These are phyloP conservation scores for Jamesozyma spencerorum DNA, from an alignment of 805 yeast genomes.

Conservation along the genomic window DNA sequence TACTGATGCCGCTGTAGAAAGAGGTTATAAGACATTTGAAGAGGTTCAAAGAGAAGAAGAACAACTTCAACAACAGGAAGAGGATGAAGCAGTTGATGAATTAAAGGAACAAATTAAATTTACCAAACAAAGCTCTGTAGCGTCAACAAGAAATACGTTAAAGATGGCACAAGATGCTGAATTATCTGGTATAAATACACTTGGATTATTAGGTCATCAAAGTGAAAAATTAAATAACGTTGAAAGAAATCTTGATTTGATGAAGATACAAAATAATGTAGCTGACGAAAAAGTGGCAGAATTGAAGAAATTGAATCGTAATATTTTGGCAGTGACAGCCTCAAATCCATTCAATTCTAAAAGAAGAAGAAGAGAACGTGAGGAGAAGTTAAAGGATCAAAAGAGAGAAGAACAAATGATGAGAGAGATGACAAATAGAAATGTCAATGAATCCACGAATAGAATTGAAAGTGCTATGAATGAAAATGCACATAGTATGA, in stretches of 20 bases:
- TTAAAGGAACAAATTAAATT: conserved; percentile 75
- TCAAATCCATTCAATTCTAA: conserved; percentile 84
- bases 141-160: conserved; percentile 76
- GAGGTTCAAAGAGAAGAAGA: conserved; percentile 31
- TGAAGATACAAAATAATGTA: conserved; percentile 70
- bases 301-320: conserved; percentile 67
- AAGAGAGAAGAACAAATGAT: conserved; percentile 53
- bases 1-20: conserved; percentile 6
- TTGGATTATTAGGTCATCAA: conserved; percentile 92
- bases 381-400: conserved; percentile 54
- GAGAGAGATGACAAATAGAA: conserved; percentile 51
- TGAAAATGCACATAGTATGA: conserved; percentile 32
- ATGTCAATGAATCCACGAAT: conserved; percentile 55
- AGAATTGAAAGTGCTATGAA: conserved; percentile 56
- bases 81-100: conserved; percentile 84
- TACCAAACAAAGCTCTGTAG: conserved; percentile 78
- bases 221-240: conserved; percentile 74
- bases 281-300: conserved; percentile 80
- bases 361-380: conserved; percentile 63
- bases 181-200: conserved; percentile 65
- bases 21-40: conserved; percentile 29
- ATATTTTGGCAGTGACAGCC: conserved; percentile 71
- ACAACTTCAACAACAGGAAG: conserved; percentile 38
- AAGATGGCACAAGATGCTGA: conserved; percentile 65
- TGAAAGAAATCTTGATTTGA: conserved; percentile 66